Percentiles rank a stretch among this genome's conserved stretches.
Conservation (phyloP, 2,329 filamentous ascomycete genomes). For the Emmonsiellopsis sp. region DNA sequence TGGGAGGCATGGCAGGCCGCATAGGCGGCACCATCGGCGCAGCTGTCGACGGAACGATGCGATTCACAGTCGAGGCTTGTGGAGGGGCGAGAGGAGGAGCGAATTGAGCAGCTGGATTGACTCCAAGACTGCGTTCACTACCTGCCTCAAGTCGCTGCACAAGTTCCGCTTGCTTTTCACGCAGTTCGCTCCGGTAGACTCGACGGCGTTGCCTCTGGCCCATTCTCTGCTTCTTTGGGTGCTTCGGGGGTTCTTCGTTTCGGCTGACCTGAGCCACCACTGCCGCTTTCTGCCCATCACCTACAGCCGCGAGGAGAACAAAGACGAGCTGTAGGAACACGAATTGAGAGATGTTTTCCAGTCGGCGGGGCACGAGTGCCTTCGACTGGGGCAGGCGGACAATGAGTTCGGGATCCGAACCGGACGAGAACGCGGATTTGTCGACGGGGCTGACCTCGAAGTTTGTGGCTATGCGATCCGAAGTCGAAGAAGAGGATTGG, state of each 20-base stretch:
- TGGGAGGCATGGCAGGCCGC: neutral
- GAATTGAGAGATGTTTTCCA: conserved; percentile 14
- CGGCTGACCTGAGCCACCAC: conserved; percentile 1
- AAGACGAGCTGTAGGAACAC: conserved; percentile 8
- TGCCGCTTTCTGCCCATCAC: conserved; percentile 4
- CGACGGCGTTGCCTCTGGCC: conserved; percentile 8
- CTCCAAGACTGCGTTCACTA: conserved; percentile 2
- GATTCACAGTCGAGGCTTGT: conserved; percentile 1
- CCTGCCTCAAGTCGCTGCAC: conserved; percentile 1
- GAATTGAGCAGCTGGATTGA: neutral
- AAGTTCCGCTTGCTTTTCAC: conserved; percentile 7
- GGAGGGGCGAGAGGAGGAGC: neutral
- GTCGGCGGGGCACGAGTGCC: conserved; percentile 14
- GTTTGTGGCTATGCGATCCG: conserved; percentile 6
- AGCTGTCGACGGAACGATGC: neutral
- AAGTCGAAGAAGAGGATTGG: conserved; percentile 2
- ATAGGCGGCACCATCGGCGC: neutral
- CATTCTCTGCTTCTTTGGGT: conserved; percentile 3
- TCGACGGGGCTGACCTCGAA: conserved; percentile 7
- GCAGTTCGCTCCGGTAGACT: conserved; percentile 3
- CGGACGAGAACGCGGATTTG: conserved; percentile 10
- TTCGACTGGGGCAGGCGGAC: conserved; percentile 11
- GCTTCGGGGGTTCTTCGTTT: conserved; percentile 1
- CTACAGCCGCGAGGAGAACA: conserved; percentile 4
- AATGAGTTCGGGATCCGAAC: conserved; percentile 9